phyloP scores from a whole-genome alignment of 2,329 filamentous ascomycete species.

The Fusarium siculi region DNA sequence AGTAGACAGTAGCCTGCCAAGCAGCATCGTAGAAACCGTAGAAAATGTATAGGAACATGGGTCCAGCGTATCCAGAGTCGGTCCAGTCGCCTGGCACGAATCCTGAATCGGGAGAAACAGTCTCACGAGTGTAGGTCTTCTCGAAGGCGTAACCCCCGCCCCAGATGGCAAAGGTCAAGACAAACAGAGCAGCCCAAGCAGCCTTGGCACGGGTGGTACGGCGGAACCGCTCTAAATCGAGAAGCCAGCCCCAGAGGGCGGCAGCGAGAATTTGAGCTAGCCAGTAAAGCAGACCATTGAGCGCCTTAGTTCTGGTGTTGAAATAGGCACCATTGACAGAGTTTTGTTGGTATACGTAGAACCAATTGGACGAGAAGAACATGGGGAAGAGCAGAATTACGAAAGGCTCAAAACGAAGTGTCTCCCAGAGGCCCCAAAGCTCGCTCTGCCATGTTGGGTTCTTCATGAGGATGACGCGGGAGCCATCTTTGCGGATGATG shows the following conservation, averaged over 20 bases:
- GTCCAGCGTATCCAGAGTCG: conserved; percentile 73
- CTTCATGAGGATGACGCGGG: conserved; percentile 87
- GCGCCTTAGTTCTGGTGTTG: conserved; percentile 77
- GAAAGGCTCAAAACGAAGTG: conserved; percentile 73
- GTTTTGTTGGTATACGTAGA: conserved; percentile 84
- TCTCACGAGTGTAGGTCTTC: conserved; percentile 43
- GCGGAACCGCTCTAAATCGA: conserved; percentile 70
- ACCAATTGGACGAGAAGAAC: conserved; percentile 86
- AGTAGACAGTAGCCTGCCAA: conserved; percentile 93
- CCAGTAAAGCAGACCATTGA: conserved; percentile 79
- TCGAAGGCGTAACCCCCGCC: conserved; percentile 85
- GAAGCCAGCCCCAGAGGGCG: conserved; percentile 74
- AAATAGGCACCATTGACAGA: conserved; percentile 76
- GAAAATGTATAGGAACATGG: conserved; percentile 90
- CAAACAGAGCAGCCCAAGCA: conserved; percentile 70
- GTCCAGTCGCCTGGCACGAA: conserved; percentile 68
- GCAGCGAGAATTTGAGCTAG: conserved; percentile 81
- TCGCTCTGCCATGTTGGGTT: conserved; percentile 89
- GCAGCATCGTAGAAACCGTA: conserved; percentile 90
- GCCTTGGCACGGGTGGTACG: conserved; percentile 75
- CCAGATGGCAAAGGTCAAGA: conserved; percentile 81
- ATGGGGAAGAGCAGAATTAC: conserved; percentile 81
- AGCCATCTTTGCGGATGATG: conserved; percentile 80
- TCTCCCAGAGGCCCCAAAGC: conserved; percentile 78
- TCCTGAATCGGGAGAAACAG: conserved; percentile 10